Conservation (phyloP, 768 basidiomycete species). For the Russula brevipes region DNA sequence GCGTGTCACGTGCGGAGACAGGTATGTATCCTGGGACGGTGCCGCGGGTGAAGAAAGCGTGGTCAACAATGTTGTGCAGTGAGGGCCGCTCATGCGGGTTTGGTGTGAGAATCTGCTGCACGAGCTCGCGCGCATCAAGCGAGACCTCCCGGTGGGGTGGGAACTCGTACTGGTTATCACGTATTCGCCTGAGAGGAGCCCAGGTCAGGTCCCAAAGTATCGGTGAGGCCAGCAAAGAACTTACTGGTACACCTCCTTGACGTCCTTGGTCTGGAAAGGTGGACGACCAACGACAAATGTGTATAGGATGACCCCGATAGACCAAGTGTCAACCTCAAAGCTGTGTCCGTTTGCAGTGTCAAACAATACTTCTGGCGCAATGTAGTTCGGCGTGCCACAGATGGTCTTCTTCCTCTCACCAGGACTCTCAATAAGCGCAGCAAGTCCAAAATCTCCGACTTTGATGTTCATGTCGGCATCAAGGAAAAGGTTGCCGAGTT, state of each 20-base stretch:
- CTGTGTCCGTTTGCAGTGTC: constrained; percentile 95
- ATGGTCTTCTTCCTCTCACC: constrained; percentile 99
- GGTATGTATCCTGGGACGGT: constrained; percentile 80
- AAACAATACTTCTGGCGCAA: constrained; percentile 95
- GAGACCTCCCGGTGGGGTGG: constrained; percentile 73
- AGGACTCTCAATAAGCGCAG: constrained; percentile 92
- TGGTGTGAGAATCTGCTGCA: constrained; percentile 79
- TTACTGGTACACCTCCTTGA: constrained; percentile 92
- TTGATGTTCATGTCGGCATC: constrained; percentile 91
- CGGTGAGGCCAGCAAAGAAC: constrained; percentile 26
- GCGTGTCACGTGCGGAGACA: constrained; percentile 63
- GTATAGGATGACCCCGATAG: constrained; percentile 93
- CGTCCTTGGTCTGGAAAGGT: constrained; percentile 97
- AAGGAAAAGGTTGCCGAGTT: constrained; percentile 92
- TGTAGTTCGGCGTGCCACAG: constrained; percentile 98
- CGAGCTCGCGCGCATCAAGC: constrained; percentile 64
- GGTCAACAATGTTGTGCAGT: constrained; percentile 77
- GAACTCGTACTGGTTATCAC: constrained; percentile 90
- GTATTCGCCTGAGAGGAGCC: constrained; percentile 62
- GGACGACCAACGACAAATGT: constrained; percentile 93
- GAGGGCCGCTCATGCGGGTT: constrained; percentile 79
- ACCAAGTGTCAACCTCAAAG: constrained; percentile 99
- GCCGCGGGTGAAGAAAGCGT: constrained; percentile 79
- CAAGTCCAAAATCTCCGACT: constrained; percentile 95
- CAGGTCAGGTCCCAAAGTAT: neutral